Conservation (phyloP, 371 early-diverging fungal species). For the Chytridium lagenaria region DNA sequence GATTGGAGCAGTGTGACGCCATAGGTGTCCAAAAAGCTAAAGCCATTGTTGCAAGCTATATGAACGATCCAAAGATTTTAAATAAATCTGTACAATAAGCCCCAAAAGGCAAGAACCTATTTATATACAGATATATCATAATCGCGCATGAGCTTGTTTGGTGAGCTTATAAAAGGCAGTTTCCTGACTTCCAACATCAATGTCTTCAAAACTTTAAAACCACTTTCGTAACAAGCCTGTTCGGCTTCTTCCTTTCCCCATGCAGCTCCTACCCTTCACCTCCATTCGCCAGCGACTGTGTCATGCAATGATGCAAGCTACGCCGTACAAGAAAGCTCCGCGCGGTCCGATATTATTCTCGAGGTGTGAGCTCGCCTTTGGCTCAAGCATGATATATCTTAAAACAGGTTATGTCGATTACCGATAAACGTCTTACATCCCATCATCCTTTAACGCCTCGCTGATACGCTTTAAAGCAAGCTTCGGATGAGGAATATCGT, state of each 20-base stretch:
- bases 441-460: neutral
- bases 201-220: conserved; percentile 12
- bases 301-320: conserved; percentile 10
- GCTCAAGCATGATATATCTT: conserved; percentile 3
- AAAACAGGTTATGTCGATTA: neutral
- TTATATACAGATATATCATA: neutral
- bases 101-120: too few relatives aligned
- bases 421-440: neutral
- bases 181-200: neutral
- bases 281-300: neutral
- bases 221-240: neutral
- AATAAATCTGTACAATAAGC: neutral
- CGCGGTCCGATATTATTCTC: neutral
- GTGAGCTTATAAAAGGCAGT: conserved; percentile 1
- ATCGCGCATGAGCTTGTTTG: neutral
- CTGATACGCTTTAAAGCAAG: neutral
- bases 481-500: neutral
- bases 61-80: neutral
- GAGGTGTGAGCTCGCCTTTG: conserved; percentile 1
- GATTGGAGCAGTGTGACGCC: neutral
- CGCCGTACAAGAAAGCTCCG: neutral
- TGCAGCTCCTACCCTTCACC: conserved; percentile 3
- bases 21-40: neutral
- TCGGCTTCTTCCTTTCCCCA: conserved; percentile 18
- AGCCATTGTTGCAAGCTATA: neutral